Conservation (phyloP, 2,329 filamentous ascomycete genomes). For the Phyllosticta citriasiana region DNA sequence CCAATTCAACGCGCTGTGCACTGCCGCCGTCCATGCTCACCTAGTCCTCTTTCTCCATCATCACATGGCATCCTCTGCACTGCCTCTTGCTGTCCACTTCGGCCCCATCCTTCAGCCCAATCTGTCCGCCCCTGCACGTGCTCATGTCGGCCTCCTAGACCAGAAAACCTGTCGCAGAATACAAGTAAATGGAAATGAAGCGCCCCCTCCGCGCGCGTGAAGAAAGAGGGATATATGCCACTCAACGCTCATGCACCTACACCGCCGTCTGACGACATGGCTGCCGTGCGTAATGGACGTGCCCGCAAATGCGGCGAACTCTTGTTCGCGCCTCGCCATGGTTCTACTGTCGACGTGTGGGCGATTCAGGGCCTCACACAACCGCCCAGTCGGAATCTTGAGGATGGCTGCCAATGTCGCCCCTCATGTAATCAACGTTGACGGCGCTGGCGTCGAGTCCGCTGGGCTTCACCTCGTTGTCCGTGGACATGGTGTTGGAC, state of each 20-base stretch:
- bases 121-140: not conserved
- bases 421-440: constrained; percentile 7
- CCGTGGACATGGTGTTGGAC: constrained; percentile 10
- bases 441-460: constrained; percentile 1
- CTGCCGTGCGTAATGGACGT: not conserved
- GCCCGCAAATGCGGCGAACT: not conserved
- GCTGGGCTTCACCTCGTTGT: constrained; percentile 1
- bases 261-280: constrained; percentile 1
- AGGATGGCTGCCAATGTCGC: constrained; percentile 17
- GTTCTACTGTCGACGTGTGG: not conserved
- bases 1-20: not conserved
- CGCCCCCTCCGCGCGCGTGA: not conserved
- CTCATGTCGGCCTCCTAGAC: not conserved
- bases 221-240: constrained; percentile 9
- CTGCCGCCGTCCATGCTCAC: not conserved
- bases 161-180: constrained; percentile 2
- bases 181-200: constrained; percentile 1
- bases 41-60: not conserved
- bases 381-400: constrained; percentile 33
- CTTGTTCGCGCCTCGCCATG: not conserved
- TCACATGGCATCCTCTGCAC: not conserved
- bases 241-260: constrained; percentile 8
- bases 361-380: constrained; percentile 15
- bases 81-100: not conserved
- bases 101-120: not conserved